Base-by-base conservation (phyloP, 768 basidiomycete genomes). In the Xerocomellus intermedius region DNA sequence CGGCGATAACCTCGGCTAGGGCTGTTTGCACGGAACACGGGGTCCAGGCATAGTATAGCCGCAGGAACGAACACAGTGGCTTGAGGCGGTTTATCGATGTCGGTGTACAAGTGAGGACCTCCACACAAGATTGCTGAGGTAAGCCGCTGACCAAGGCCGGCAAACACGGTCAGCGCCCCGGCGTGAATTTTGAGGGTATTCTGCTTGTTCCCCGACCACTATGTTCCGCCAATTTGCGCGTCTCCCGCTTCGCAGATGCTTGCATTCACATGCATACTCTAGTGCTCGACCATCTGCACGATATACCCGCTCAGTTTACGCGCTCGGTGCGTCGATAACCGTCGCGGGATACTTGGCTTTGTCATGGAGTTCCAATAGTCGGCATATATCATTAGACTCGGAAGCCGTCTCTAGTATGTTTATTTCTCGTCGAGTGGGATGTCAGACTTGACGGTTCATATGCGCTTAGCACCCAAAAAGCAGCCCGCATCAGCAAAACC, bases 171-270 rank as follows among this genome's bases (percentile, higher is more conserved):
- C 47, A 56, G 21, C 19, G 22, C 22, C 19, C 42, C 53, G 56
- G 58, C 58, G 48, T 28, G 64, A 67, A 69, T 67, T 68, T 69
- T 60, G 56, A 48, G 36, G 5, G 8, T 5, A 28, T n/a, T 35
- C 22, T 46, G 21, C 42, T 49, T 43, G 47, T 57, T 43, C 26
- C 14, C 33, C 52, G 49, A 56, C 56, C 58, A 63, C 26, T 56
- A 87, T 86, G 84, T 76, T 86, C 63, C 73, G 80, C 58, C 76
- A 79, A 56, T 69, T 83, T 17, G 71, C 81, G 62, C 81, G 77
- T 73, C 71, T 80, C 50, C 75, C 83, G 21, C 67, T 85, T 8
- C 78, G 79, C 55, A 74, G 82, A 65, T 75, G 76, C 50, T 42
- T 86, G 17, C 81, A 85, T 60, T 82, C 84, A 21, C 65, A 67